Percentiles rank a stretch among this genome's conserved stretches.
Evolutionary conservation across 352 stramenopile genomes (phyloP).

Genomic region (Phytophthora pisi): DNA sequence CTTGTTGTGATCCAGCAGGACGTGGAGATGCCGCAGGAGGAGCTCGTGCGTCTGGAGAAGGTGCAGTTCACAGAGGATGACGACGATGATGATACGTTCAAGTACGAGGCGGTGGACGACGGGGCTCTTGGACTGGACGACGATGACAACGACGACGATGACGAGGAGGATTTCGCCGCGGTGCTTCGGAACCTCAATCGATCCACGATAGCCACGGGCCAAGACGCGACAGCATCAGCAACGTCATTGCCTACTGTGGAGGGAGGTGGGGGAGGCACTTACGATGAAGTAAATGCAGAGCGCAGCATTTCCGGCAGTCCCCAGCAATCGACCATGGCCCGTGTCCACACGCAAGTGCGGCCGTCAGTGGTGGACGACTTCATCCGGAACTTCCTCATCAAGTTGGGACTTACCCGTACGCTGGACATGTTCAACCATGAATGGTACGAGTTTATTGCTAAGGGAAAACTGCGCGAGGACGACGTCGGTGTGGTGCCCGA

Average conservation of each 20-base stretch:
- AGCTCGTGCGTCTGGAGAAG: conserved; percentile 88
- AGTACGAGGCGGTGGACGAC: conserved; percentile 84
- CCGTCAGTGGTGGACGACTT: conserved; percentile 94
- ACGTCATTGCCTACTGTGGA: conserved; percentile 18
- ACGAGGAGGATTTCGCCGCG: conserved; percentile 89
- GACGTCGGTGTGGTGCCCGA: conserved; percentile 92
- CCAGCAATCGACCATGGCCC: conserved; percentile 29
- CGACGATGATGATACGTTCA: conserved; percentile 80
- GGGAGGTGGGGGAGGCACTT: neutral
- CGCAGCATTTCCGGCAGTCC: conserved; percentile 29
- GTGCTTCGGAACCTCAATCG: conserved; percentile 77
- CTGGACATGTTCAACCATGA: conserved; percentile 96
- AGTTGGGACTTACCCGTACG: conserved; percentile 88
- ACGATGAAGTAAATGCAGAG: conserved; percentile 21
- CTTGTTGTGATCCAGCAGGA: conserved; percentile 2
- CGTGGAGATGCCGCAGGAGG: conserved; percentile 48
- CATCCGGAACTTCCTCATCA: conserved; percentile 96
- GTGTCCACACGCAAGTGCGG: conserved; percentile 68
- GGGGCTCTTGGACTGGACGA: conserved; percentile 48
- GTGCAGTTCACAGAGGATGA: conserved; percentile 88
- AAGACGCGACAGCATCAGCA: conserved; percentile 21
- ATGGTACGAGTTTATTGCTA: conserved; percentile 95
- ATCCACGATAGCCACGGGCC: conserved; percentile 45
- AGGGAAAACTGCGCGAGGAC: conserved; percentile 91
- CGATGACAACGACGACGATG: conserved; percentile 80